Evolutionary conservation across 805 yeast genomes (phyloP), one percentile per base, ranked within the genome.

Genomic region (Saitoella complicata): DNA sequence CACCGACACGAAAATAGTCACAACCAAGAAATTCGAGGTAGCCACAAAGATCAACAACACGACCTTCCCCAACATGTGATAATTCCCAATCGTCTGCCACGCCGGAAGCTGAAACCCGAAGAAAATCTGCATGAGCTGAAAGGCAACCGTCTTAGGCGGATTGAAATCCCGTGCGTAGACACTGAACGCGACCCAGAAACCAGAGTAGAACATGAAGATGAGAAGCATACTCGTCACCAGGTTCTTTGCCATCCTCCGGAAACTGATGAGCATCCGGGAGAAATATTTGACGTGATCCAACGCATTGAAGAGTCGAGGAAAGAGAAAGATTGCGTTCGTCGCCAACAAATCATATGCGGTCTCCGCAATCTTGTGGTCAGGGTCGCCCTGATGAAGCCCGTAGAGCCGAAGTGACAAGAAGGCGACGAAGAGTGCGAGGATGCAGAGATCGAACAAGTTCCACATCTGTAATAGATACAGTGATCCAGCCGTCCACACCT

Each of bases 81-180:
- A 73, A 43, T 63, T 59, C 35, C 61, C 57, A 78, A 78, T 73
- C 44, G 68, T 69, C 40, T 65, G 63, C 78, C 78, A 73, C 3
- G 73, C 77, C 0, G 76, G 71, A 0, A 78, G 78, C 1, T 78
- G 73, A 54, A 70, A 73, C 0, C 78, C 78, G 53, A 72, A 73
- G 48, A 73, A 65, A 3, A 73, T 61, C 54, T 71, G 70, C 39
- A 72, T 55, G 63, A 72, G 63, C 46, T 69, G 73, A 52, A 67
- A 72, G 9, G 74, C 69, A 21, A 73, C 72, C 34, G 67, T 63
- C 36, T 60, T 55, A 12, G 70, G 60, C 1, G 64, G 59, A 42
- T 66, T 59, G 35, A 65, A 55, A 42, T 67, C 67, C 8, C 63
- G 53, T 4, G 73, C 72, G 50, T 64, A 65, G 40, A 71, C 64